A percentile compares a stretch with the other conserved stretches of the same genome.
These are phyloP conservation scores for Schrenkiella parvula DNA, from an alignment of 345 rosid species.

Conservation along the genomic window DNA sequence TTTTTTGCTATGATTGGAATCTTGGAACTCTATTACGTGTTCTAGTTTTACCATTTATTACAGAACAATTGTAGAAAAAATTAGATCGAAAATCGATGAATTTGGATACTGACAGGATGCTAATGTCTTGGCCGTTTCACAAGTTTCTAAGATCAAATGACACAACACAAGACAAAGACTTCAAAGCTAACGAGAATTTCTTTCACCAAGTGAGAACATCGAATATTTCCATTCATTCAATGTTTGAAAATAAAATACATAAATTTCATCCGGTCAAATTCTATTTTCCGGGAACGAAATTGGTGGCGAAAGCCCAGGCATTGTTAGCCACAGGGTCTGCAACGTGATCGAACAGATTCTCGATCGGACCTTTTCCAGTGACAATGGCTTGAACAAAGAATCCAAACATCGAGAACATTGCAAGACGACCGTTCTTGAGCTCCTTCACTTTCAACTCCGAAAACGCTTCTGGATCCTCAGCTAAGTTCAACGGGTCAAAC, in stretches of 20 bases:
- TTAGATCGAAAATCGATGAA: not conserved
- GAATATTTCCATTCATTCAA: not conserved
- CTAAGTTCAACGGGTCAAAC: slow-evolving; percentile 50
- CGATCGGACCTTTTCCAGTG: slow-evolving; percentile 45
- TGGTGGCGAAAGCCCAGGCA: slow-evolving; percentile 50
- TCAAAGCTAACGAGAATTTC: not conserved
- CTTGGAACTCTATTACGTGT: not conserved
- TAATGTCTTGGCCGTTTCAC: not conserved
- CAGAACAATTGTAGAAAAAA: not conserved
- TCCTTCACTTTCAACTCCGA: slow-evolving; percentile 47
- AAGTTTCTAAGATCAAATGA: not conserved
- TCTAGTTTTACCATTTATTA: not conserved
- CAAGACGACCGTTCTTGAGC: slow-evolving; percentile 43
- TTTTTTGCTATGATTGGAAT: not conserved
- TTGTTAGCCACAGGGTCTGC: slow-evolving; percentile 50
- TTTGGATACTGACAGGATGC: not conserved
- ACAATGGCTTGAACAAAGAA: slow-evolving; percentile 53
- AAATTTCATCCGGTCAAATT: not conserved
- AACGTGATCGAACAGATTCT: slow-evolving; percentile 41
- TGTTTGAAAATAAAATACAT: not conserved
- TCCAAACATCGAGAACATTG: slow-evolving; percentile 53
- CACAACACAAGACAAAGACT: not conserved
- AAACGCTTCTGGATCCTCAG: slow-evolving; percentile 47
- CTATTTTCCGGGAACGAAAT: slow-evolving; percentile 47
- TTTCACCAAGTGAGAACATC: not conserved